These are phyloP conservation scores for Papiliotrema fonsecae DNA, from an alignment of 1,284 basidiomycete genomes.

Conservation along the genomic window DNA sequence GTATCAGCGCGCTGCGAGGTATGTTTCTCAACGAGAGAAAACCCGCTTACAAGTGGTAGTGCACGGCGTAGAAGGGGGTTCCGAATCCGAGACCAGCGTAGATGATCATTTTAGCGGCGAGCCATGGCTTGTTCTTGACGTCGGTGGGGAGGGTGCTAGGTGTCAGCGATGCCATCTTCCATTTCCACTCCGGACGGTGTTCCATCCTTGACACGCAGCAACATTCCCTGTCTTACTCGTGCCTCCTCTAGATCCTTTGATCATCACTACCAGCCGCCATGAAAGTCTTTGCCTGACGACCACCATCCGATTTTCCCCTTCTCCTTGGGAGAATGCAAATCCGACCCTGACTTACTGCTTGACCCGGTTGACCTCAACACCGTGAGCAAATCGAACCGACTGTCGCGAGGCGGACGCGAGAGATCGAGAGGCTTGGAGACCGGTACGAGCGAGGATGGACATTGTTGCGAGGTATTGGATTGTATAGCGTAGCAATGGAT, in stretches of 20 bases:
- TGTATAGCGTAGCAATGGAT: neutral
- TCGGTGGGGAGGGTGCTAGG: conserved; percentile 38
- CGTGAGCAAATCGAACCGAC: conserved; percentile 27
- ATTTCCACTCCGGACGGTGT: no score
- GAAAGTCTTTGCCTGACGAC: no score
- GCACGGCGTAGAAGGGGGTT: conserved; percentile 29
- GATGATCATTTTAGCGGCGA: conserved; percentile 34
- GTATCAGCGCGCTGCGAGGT: neutral
- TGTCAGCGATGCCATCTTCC: conserved; percentile 8
- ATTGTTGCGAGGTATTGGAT: conserved; percentile 13
- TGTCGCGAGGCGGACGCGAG: conserved; percentile 7
- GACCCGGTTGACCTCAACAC: conserved; percentile 29
- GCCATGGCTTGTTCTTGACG: conserved; percentile 33
- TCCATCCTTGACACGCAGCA: neutral
- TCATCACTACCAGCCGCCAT: neutral
- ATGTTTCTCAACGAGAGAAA: no score
- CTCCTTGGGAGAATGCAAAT: no score
- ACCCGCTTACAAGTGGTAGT: conserved; percentile 30
- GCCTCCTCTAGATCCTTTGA: no score
- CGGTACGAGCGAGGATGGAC: conserved; percentile 28
- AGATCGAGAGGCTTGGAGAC: conserved; percentile 18
- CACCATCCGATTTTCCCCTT: no score
- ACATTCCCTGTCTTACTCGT: neutral
- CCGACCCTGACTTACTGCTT: conserved; percentile 25
- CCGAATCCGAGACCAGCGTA: conserved; percentile 29